These are phyloP conservation scores for Aspergillus transmontanensis DNA, from an alignment of 2,329 filamentous ascomycete genomes.

Conservation along the genomic window DNA sequence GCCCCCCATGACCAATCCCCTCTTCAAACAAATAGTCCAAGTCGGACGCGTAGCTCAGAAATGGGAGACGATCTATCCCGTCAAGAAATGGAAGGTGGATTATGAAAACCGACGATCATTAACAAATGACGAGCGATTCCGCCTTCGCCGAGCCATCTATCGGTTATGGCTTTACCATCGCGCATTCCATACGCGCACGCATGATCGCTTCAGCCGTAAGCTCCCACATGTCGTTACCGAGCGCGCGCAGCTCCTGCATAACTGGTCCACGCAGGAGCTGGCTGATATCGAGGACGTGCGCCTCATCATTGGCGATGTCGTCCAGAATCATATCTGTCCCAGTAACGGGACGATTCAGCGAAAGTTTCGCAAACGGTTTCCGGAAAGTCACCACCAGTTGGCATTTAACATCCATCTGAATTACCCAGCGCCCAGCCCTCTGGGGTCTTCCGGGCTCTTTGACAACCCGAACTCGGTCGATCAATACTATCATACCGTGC, in stretches of 20 bases:
- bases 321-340: slow-evolving; percentile 62
- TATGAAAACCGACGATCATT: slow-evolving; percentile 59
- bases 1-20: slow-evolving; percentile 56
- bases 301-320: slow-evolving; percentile 56
- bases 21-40: slow-evolving; percentile 58
- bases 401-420: slow-evolving; percentile 58
- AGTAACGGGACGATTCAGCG: slow-evolving; percentile 62
- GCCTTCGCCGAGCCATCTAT: slow-evolving; percentile 60
- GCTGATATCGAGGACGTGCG: slow-evolving; percentile 63
- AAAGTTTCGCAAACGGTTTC: slow-evolving; percentile 60
- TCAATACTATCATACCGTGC: slow-evolving; percentile 27
- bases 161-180: slow-evolving; percentile 62
- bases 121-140: slow-evolving; percentile 51
- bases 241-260: slow-evolving; percentile 60
- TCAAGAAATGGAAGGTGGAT: slow-evolving; percentile 64
- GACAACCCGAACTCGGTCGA: slow-evolving; percentile 16
- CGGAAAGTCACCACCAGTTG: slow-evolving; percentile 52
- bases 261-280: slow-evolving; percentile 59
- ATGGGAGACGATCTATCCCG: slow-evolving; percentile 64
- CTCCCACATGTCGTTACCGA: slow-evolving; percentile 51
- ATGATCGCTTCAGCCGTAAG: slow-evolving; percentile 54
- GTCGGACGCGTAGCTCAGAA: slow-evolving; percentile 58
- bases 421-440: slow-evolving; percentile 39
- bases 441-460: slow-evolving; percentile 6
- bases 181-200: slow-evolving; percentile 58